These are phyloP conservation scores for Sporothrix humicola DNA, from an alignment of 2,329 filamentous ascomycete species.

Conservation along the genomic window DNA sequence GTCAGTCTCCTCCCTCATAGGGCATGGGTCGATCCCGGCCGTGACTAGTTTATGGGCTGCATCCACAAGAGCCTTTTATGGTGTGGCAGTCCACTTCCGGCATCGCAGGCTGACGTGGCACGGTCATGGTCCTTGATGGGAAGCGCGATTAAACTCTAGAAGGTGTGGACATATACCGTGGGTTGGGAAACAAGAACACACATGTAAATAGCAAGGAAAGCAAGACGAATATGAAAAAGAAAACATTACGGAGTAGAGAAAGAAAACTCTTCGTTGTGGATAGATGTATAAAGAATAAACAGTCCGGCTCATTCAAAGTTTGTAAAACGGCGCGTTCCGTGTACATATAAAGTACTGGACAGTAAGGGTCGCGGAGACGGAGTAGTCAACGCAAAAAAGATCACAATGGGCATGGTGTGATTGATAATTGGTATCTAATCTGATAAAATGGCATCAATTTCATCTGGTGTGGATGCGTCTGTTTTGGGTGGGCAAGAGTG, in stretches of 20 bases:
- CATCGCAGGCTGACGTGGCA: conserved; percentile 5
- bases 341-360: too few species aligned
- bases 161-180: background rate
- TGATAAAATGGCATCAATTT: conserved; percentile 15
- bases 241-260: too few species aligned
- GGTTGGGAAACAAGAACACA: background rate
- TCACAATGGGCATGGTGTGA: conserved; percentile 7
- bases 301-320: background rate
- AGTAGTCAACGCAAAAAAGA: too few species aligned
- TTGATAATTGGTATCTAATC: conserved; percentile 19
- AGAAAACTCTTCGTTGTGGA: too few species aligned
- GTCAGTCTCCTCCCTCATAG: background rate
- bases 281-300: background rate
- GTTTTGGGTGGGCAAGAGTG: too few species aligned
- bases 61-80: too few species aligned
- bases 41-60: too few species aligned
- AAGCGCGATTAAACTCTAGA: background rate
- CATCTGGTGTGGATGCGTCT: background rate
- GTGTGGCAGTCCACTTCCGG: conserved; percentile 4
- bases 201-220: background rate
- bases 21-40: too few species aligned
- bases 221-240: background rate
- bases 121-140: background rate
- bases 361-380: background rate
- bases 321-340: background rate